These are phyloP conservation scores for Papiliotrema nemorosa DNA, from an alignment of 1,284 basidiomycete species.

Conservation along the genomic window DNA sequence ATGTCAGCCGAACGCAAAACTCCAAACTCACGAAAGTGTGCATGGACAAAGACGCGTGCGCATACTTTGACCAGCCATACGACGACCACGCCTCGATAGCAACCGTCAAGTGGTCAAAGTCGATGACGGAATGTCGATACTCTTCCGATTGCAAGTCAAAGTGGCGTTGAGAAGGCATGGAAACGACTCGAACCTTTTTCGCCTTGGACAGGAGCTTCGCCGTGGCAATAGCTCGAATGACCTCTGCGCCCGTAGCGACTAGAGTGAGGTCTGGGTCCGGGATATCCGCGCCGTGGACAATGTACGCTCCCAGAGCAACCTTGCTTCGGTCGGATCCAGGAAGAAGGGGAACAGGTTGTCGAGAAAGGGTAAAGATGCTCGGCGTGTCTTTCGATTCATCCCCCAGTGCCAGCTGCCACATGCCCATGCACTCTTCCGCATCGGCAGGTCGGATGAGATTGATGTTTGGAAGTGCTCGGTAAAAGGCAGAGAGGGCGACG, in stretches of 20 bases:
- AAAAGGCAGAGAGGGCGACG: constrained; percentile 35
- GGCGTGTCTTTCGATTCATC: constrained; percentile 27
- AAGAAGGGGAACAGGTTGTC: constrained; percentile 38
- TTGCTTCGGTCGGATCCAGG: constrained; percentile 26
- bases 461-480: constrained; percentile 37
- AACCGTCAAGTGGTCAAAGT: constrained; percentile 23
- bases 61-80: constrained; percentile 42
- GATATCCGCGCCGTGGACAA: constrained; percentile 20
- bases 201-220: constrained; percentile 22
- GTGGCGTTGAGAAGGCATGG: constrained; percentile 33
- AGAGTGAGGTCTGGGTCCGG: constrained; percentile 31
- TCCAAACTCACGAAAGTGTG: constrained; percentile 25
- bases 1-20: not conserved
- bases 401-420: constrained; percentile 30
- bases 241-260: constrained; percentile 41
- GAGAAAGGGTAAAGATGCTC: constrained; percentile 27
- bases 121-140: constrained; percentile 30
- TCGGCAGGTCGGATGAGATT: constrained; percentile 43
- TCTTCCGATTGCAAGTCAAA: constrained; percentile 32
- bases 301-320: constrained; percentile 35
- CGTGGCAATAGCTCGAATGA: constrained; percentile 29
- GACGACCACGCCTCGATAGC: constrained; percentile 39
- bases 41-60: constrained; percentile 41
- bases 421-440: constrained; percentile 39
- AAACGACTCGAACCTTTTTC: constrained; percentile 37